Evolutionary conservation across 2,329 filamentous ascomycete genomes (phyloP).

Genomic region (Fusarium redolens): DNA sequence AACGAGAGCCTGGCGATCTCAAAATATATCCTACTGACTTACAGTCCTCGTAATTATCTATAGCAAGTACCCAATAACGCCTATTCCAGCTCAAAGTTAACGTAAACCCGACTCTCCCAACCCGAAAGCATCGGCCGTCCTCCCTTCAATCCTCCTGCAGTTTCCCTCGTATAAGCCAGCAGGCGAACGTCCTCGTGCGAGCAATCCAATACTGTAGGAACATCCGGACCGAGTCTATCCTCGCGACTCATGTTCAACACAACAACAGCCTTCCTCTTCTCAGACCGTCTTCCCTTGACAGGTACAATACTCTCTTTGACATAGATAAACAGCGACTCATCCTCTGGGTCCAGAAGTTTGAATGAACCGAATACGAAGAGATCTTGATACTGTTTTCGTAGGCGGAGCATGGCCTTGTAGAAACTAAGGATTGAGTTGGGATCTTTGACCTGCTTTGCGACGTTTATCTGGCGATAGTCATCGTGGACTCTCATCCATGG

Average conservation of each 20-base stretch:
- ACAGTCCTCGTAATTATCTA: neutral
- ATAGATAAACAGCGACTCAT: slow-evolving; percentile 67
- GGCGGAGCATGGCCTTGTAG: slow-evolving; percentile 64
- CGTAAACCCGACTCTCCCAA: slow-evolving; percentile 39
- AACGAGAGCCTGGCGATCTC: neutral
- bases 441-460: slow-evolving; percentile 59
- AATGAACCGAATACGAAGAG: slow-evolving; percentile 73
- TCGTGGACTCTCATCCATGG: slow-evolving; percentile 79
- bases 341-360: slow-evolving; percentile 60
- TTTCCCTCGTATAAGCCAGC: slow-evolving; percentile 42
- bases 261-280: slow-evolving; percentile 51
- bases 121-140: slow-evolving; percentile 7
- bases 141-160: neutral
- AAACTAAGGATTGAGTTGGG: slow-evolving; percentile 65
- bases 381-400: slow-evolving; percentile 66
- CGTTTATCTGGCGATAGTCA: slow-evolving; percentile 67
- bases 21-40: rapidly evolving
- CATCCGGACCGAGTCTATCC: slow-evolving; percentile 43
- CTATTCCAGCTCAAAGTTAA: slow-evolving; percentile 20
- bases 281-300: slow-evolving; percentile 23
- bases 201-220: slow-evolving; percentile 40
- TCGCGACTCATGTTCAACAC: slow-evolving; percentile 60
- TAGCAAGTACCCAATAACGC: rapidly evolving
- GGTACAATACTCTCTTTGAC: slow-evolving; percentile 51
- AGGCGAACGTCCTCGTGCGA: slow-evolving; percentile 23